phyloP scores from a whole-genome alignment of 2,329 filamentous ascomycete species.

The Paecilomyces formosus region DNA sequence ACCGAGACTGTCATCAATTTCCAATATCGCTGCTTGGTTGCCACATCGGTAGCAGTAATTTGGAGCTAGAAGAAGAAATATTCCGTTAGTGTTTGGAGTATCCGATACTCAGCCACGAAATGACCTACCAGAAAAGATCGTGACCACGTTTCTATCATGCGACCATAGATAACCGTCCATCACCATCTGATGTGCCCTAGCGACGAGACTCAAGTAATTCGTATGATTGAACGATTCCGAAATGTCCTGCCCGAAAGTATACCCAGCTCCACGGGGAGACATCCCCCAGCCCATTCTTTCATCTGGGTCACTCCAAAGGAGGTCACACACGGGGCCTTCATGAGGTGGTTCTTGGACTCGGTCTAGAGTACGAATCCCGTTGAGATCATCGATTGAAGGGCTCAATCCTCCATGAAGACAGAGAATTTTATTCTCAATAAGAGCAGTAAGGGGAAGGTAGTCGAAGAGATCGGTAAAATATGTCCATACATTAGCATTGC shows the following conservation, averaged over 20 bases:
- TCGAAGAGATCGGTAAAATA: constrained; percentile 95
- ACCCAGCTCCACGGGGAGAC: constrained; percentile 78
- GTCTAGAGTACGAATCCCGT: constrained; percentile 83
- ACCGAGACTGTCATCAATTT: constrained; percentile 92
- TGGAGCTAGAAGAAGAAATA: constrained; percentile 49
- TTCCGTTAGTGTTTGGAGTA: constrained; percentile 14
- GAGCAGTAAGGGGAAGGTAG: constrained; percentile 83
- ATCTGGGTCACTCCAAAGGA: constrained; percentile 91
- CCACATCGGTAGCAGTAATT: constrained; percentile 94
- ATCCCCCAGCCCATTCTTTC: constrained; percentile 88
- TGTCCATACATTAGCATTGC: constrained; percentile 94
- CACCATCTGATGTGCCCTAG: constrained; percentile 84
- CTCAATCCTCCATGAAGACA: constrained; percentile 88
- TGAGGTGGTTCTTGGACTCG: constrained; percentile 92
- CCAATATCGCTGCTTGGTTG: constrained; percentile 97
- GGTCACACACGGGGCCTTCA: constrained; percentile 88
- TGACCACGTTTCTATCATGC: constrained; percentile 89
- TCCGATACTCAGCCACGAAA: background rate
- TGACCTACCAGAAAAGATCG: constrained; percentile 76
- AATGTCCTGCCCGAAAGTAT: constrained; percentile 87
- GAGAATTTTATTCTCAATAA: constrained; percentile 95
- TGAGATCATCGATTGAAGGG: constrained; percentile 78
- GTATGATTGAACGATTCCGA: constrained; percentile 95
- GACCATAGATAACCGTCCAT: constrained; percentile 99
- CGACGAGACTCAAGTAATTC: constrained; percentile 84